These are phyloP conservation scores for Candida takata DNA, from an alignment of 805 yeast species.

Conservation along the genomic window DNA sequence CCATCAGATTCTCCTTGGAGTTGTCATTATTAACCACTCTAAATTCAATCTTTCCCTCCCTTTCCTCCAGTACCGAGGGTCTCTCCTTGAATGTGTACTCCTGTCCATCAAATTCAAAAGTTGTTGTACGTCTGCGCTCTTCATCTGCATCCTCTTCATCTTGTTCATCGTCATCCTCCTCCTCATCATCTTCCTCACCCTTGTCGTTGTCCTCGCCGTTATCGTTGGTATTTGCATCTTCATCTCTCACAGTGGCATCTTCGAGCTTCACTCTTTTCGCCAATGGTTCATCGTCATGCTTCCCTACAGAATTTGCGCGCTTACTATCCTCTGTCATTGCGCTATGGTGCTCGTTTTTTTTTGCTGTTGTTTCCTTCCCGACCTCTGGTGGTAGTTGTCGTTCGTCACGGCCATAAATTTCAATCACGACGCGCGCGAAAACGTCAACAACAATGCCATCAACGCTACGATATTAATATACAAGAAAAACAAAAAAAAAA, in stretches of 20 bases:
- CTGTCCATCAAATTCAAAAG: constrained; percentile 57
- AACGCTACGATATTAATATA: too few relatives aligned
- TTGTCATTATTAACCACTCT: constrained; percentile 96
- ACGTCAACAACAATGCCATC: too few relatives aligned
- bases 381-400: too few relatives aligned
- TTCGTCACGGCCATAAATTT: too few relatives aligned
- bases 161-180: constrained; percentile 18
- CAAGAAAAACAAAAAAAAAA: too few relatives aligned
- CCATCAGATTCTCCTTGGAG: constrained; percentile 78
- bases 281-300: constrained; percentile 24
- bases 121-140: constrained; percentile 31
- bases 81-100: constrained; percentile 81
- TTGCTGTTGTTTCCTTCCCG: too few relatives aligned
- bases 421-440: too few relatives aligned
- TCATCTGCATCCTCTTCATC: constrained; percentile 27
- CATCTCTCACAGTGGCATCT: constrained; percentile 1
- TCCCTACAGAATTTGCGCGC: constrained; percentile 8
- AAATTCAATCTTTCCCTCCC: constrained; percentile 88
- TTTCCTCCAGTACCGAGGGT: constrained; percentile 90
- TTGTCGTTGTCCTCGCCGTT: constrained; percentile 19
- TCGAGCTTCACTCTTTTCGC: constrained; percentile 23
- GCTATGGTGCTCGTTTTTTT: too few relatives aligned
- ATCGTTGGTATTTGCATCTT: constrained; percentile 20
- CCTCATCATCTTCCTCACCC: constrained; percentile 21
- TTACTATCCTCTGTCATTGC: constrained; percentile 15